Base-by-base conservation (phyloP, 257 asterid genomes). In the Solanum sitiens region DNA sequence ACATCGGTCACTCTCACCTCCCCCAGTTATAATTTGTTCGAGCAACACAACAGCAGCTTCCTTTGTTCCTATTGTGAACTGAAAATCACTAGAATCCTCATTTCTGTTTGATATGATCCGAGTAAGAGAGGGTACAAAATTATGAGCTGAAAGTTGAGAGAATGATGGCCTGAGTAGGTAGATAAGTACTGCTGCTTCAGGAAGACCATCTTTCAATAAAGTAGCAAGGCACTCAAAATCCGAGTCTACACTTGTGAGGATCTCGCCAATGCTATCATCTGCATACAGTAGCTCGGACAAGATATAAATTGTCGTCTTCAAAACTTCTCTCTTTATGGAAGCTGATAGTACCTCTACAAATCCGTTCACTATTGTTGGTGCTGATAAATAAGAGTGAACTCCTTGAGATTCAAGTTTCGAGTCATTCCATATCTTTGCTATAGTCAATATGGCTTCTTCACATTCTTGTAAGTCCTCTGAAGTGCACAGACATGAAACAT, bases 381-480 rank as follows among this genome's bases (percentile, higher is more conserved):
- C 90, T 70, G 98, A 94, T 87, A 95, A 88, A 88, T 95, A 94
- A 39, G 94, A 87, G 89, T 92, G 89, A 75, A 94, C 91, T 47
- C 96, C 94, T 11, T 82, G 85, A 32, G 96, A 87, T 32, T 93
- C 95, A 47, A 92, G 89, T 53, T 92, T 92, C 2, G 95, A 94
- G 68, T 94, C 98, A 70, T 87, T 91, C 95, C 98, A 95, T 84
- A 93, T 91, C 87, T 91, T 89, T 83, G 92, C 91, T 87, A 94
- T 92, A 21, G 90, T 92, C 83, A 92, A 53, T 14, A 94, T 90
- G 16, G 97, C 95, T 45, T 88, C 92, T 89, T 94, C 98, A 83
- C 98, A 94, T 91, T 94, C 98, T 90, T 92, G 92, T 89, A 95
- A 87, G 92, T 94, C 95, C 89, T 95, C 97, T 11, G 98, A 95